A percentile compares a stretch with the other conserved stretches of the same genome.
Evolutionary conservation across 495 filamentous ascomycete species (phyloP).

Genomic region (Hypoxylon fuscum): DNA sequence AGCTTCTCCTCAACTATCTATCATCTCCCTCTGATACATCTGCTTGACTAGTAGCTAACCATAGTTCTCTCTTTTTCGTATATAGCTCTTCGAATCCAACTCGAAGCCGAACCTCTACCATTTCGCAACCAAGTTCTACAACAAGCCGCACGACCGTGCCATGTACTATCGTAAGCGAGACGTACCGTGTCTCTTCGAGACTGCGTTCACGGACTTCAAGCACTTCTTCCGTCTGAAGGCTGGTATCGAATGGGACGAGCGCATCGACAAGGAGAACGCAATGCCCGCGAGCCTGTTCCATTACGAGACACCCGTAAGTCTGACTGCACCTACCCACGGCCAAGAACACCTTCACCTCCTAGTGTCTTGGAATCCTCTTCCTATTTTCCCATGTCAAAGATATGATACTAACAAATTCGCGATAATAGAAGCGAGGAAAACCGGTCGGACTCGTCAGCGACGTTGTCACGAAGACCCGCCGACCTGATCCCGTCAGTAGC

Average conservation of each 20-base stretch:
- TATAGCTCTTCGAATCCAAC: constrained; percentile 58
- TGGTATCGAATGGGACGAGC: constrained; percentile 63
- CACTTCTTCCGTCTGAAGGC: constrained; percentile 66
- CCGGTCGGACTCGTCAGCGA: constrained; percentile 41
- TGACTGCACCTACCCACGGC: neutral
- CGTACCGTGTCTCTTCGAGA: constrained; percentile 34
- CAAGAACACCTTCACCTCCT: too few species aligned
- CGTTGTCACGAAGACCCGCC: neutral
- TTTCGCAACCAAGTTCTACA: constrained; percentile 50
- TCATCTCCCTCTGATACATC: neutral
- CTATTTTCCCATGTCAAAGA: too few species aligned
- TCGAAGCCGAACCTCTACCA: constrained; percentile 54
- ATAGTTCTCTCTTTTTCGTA: neutral
- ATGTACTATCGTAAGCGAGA: constrained; percentile 40
- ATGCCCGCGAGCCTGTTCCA: constrained; percentile 29
- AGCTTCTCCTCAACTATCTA: neutral
- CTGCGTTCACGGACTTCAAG: constrained; percentile 59
- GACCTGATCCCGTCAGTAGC: neutral
- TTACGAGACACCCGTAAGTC: constrained; percentile 52
- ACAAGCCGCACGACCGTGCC: constrained; percentile 39
- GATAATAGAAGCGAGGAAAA: constrained; percentile 48
- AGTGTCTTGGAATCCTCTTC: too few species aligned
- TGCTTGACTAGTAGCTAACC: too few species aligned
- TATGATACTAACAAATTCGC: neutral
- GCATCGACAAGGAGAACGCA: constrained; percentile 41